Percentiles rank a stretch among this genome's conserved stretches.
Conservation (phyloP, 2,329 filamentous ascomycete species). For the Cladorrhinum sp. region DNA sequence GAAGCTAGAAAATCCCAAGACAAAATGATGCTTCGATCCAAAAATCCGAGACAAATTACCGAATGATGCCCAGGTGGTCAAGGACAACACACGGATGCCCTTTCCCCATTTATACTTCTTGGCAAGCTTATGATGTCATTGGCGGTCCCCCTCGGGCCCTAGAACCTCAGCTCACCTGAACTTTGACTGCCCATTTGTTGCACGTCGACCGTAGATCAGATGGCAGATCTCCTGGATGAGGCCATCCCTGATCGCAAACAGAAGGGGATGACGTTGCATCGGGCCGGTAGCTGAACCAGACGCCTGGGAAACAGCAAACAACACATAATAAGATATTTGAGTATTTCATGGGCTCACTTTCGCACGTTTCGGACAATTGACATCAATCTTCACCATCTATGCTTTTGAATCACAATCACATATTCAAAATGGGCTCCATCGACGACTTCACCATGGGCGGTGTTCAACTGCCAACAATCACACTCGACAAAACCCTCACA, state of each 20-base stretch:
- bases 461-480: slow-evolving; percentile 31
- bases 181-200: too few relatives aligned
- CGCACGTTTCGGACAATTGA: not conserved
- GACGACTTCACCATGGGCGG: not conserved
- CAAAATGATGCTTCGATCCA: too few relatives aligned
- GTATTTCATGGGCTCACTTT: not conserved
- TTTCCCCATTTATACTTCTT: too few relatives aligned
- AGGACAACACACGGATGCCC: not conserved
- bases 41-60: not conserved
- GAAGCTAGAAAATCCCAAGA: too few relatives aligned
- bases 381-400: not conserved
- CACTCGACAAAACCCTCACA: slow-evolving; percentile 35
- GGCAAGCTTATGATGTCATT: slow-evolving; percentile 4
- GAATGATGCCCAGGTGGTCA: not conserved
- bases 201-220: too few relatives aligned
- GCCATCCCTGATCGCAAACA: not conserved
- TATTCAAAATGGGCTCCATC: slow-evolving; percentile 15
- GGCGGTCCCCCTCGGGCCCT: not conserved
- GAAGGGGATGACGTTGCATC: not conserved
- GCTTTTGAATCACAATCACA: not conserved
- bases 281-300: not conserved
- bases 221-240: too few relatives aligned
- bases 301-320: not conserved
- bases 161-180: too few relatives aligned
- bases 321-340: not conserved